Percentiles rank a stretch among this genome's conserved stretches.
Conservation (phyloP, 2,329 filamentous ascomycete genomes). For the Fusarium austroafricanum region DNA sequence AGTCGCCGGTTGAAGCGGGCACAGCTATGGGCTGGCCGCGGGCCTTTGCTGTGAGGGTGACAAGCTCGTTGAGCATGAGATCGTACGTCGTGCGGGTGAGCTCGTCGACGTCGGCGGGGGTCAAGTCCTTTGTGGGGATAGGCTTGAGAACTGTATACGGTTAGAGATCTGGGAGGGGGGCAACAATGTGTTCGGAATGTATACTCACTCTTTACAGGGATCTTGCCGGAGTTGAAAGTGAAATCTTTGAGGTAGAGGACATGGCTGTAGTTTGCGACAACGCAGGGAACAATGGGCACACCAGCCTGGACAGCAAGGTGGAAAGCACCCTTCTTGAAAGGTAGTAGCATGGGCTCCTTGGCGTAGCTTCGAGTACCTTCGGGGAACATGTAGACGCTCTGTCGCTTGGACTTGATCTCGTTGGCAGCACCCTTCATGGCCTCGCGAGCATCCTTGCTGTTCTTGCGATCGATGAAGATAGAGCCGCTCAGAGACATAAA, state of each 20-base stretch:
- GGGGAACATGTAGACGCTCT: slow-evolving; percentile 88
- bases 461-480: slow-evolving; percentile 94
- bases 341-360: slow-evolving; percentile 81
- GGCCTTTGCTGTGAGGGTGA: slow-evolving; percentile 64
- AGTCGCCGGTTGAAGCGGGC: slow-evolving; percentile 40
- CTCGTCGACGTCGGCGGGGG: slow-evolving; percentile 79
- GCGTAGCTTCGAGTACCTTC: slow-evolving; percentile 95
- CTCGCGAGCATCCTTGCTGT: slow-evolving; percentile 81
- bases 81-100: slow-evolving; percentile 76
- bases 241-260: slow-evolving; percentile 72
- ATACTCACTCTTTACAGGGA: slow-evolving; percentile 78
- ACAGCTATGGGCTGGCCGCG: slow-evolving; percentile 55
- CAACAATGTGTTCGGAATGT: not conserved
- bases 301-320: slow-evolving; percentile 94
- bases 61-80: slow-evolving; percentile 77
- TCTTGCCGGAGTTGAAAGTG: slow-evolving; percentile 74
- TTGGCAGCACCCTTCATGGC: slow-evolving; percentile 86
- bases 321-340: slow-evolving; percentile 99
- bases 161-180: not conserved
- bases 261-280: slow-evolving; percentile 83
- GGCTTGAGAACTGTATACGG: slow-evolving; percentile 75
- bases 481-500: slow-evolving; percentile 91
- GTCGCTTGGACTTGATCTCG: slow-evolving; percentile 78
- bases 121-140: slow-evolving; percentile 80
- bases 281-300: slow-evolving; percentile 90